Conservation (phyloP, 495 filamentous ascomycete species). For the Achaetomiella virescens region DNA sequence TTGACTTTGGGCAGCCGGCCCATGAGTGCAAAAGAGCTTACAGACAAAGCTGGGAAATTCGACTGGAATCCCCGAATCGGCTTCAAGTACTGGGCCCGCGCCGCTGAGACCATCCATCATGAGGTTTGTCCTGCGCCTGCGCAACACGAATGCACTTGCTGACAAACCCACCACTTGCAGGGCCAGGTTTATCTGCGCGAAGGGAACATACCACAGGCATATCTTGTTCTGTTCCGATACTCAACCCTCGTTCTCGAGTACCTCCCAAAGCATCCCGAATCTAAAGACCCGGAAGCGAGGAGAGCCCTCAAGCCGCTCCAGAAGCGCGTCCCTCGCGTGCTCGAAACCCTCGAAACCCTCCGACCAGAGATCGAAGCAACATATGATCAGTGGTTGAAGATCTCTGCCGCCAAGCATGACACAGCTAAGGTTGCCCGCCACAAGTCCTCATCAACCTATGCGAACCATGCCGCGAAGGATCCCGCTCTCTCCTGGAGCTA, state of each 20-base stretch:
- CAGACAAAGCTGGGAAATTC: slow-evolving; percentile 63
- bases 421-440: slow-evolving; percentile 2
- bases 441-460: slow-evolving; percentile 19
- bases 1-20: slow-evolving; percentile 38
- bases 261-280: slow-evolving; percentile 60
- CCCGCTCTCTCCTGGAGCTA: slow-evolving; percentile 40
- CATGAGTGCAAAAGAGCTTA: slow-evolving; percentile 67
- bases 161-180: slow-evolving; percentile 17
- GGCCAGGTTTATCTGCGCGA: slow-evolving; percentile 70
- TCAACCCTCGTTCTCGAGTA: slow-evolving; percentile 61
- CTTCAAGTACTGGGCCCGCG: slow-evolving; percentile 75
- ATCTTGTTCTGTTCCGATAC: slow-evolving; percentile 78
- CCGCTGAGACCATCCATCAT: slow-evolving; percentile 67
- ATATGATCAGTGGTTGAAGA: slow-evolving; percentile 32
- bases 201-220: slow-evolving; percentile 78
- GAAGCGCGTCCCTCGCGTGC: slow-evolving; percentile 23
- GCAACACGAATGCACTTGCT: background rate
- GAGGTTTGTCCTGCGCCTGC: slow-evolving; percentile 51
- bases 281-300: slow-evolving; percentile 41
- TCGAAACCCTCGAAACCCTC: slow-evolving; percentile 54
- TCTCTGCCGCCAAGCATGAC: slow-evolving; percentile 14
- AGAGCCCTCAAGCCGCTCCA: slow-evolving; percentile 18
- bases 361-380: slow-evolving; percentile 36
- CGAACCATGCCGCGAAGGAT: slow-evolving; percentile 40
- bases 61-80: slow-evolving; percentile 69